Evolutionary conservation across 768 basidiomycete genomes (phyloP), one percentile per base, ranked within the genome.

Genomic region (Kwoniella heveanensis): DNA sequence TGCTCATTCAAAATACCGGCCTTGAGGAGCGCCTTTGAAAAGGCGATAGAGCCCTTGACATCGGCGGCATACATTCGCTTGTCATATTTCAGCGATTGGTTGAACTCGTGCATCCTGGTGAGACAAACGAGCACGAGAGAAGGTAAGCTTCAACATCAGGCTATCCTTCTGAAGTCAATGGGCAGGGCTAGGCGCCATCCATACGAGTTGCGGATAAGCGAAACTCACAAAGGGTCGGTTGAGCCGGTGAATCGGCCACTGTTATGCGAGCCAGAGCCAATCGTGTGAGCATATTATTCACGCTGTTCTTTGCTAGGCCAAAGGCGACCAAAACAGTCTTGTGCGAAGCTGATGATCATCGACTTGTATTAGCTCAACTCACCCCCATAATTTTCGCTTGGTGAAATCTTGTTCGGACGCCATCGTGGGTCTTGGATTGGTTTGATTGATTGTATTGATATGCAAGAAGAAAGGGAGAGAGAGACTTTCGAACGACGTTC

Each of bases 71-170:
- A 86, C 93, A 99, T 97, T 46, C 91, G 86, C 79, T 90, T 87
- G 79, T 98, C 95, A 80, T 97, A 99, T 67, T 86, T 87, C 70
- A 99, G 84, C 25, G 93, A 97, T 79, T 97, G 92, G 79, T 97
- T 98, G 83, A 95, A 98, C 29, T 87, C 90, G 80, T 96, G 92
- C 95, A 98, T 98, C 49, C 92, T 95, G n/a, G n/a, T n/a, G n/a
- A 65, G 26, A n/a, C 27, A n/a, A 12, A 5, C 7, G 32, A 13
- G 5, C 13, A 8, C 17, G 12, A 21, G 21, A 30, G 60, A 4
- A 24, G n/a, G 24, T 30, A 12, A 54, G 47, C 36, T 47, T 32
- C 13, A 32, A 6, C n/a, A n/a, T n/a, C n/a, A n/a, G n/a, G n/a
- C n/a, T n/a, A n/a, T n/a, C n/a, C n/a, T n/a, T n/a, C n/a, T n/a